Evolutionary conservation across 2,329 filamentous ascomycete species (phyloP).

Genomic region (Nannizziopsis arthrosporioides): DNA sequence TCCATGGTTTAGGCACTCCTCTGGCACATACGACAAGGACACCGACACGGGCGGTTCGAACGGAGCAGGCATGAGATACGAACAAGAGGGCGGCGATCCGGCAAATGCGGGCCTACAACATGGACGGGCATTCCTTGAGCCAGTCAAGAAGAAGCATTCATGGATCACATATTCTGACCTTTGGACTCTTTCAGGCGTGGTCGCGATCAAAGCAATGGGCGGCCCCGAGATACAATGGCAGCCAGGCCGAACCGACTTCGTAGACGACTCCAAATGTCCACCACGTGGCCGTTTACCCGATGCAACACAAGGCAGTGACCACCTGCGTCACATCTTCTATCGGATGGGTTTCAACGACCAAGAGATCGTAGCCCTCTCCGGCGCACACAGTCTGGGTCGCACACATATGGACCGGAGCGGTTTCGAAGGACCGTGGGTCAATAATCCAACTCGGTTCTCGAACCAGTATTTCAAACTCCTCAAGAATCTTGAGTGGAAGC

Average conservation of each 20-base stretch:
- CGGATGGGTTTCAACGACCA: slow-evolving; percentile 51
- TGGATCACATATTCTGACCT: slow-evolving; percentile 57
- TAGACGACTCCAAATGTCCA: slow-evolving; percentile 49
- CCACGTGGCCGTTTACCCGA: slow-evolving; percentile 48
- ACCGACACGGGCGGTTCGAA: slow-evolving; percentile 53
- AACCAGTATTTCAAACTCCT: slow-evolving; percentile 48
- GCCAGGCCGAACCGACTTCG: slow-evolving; percentile 49
- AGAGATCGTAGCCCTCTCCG: slow-evolving; percentile 47
- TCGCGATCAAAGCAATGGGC: slow-evolving; percentile 49
- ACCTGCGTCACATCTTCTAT: slow-evolving; percentile 46
- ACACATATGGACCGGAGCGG: slow-evolving; percentile 46
- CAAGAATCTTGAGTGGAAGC: slow-evolving; percentile 43
- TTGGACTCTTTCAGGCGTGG: slow-evolving; percentile 51
- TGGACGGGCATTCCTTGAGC: slow-evolving; percentile 52
- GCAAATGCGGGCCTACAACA: slow-evolving; percentile 54
- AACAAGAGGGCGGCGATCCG: slow-evolving; percentile 52
- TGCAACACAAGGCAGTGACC: slow-evolving; percentile 43
- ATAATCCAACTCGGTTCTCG: slow-evolving; percentile 47
- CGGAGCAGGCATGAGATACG: slow-evolving; percentile 55
- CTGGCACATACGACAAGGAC: slow-evolving; percentile 49
- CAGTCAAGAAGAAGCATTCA: slow-evolving; percentile 46
- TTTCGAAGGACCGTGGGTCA: slow-evolving; percentile 49
- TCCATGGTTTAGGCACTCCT: slow-evolving; percentile 42
- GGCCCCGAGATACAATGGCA: slow-evolving; percentile 47
- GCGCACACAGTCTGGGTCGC: slow-evolving; percentile 47